Evolutionary conservation across 768 basidiomycete species (phyloP).

Genomic region (Tricholoma terreum): DNA sequence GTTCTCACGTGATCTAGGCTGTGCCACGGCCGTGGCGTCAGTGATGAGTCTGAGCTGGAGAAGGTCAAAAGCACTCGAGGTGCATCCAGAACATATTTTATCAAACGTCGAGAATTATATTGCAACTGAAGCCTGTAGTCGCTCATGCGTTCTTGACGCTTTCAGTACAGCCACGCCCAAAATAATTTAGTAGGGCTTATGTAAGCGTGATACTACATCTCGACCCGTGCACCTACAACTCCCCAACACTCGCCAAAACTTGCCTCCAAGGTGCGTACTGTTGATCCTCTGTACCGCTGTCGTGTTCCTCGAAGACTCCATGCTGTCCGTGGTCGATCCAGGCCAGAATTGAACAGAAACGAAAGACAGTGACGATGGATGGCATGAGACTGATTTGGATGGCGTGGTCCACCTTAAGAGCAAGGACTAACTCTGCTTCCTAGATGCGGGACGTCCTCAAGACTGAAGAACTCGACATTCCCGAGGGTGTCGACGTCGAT

Average conservation of each 20-base stretch:
- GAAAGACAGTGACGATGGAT: conserved; percentile 15
- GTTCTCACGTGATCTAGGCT: conserved; percentile 10
- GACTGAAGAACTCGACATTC: conserved; percentile 90
- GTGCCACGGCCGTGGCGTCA: not conserved
- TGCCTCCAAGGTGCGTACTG: conserved; percentile 40
- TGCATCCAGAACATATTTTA: too few species aligned
- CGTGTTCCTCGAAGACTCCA: conserved; percentile 14
- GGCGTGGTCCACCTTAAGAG: conserved; percentile 32
- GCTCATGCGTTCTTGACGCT: not conserved
- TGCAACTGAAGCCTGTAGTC: too few species aligned
- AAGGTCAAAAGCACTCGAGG: too few species aligned
- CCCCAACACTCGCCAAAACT: conserved; percentile 33
- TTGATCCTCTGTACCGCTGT: conserved; percentile 10
- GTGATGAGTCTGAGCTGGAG: too few species aligned
- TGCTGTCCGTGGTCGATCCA: conserved; percentile 13
- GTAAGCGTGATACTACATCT: conserved; percentile 29
- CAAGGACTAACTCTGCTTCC: conserved; percentile 12
- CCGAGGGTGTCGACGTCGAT: conserved; percentile 77
- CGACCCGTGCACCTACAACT: conserved; percentile 19
- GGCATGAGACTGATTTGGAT: conserved; percentile 24
- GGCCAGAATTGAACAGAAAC: conserved; percentile 21
- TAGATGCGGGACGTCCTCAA: conserved; percentile 93
- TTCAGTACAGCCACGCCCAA: not conserved
- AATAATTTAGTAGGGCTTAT: conserved; percentile 25
- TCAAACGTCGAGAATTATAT: too few species aligned